Evolutionary conservation across 352 stramenopile species (phyloP), one percentile per base, ranked within the genome.

Genomic region (Pythium brachiatum): DNA sequence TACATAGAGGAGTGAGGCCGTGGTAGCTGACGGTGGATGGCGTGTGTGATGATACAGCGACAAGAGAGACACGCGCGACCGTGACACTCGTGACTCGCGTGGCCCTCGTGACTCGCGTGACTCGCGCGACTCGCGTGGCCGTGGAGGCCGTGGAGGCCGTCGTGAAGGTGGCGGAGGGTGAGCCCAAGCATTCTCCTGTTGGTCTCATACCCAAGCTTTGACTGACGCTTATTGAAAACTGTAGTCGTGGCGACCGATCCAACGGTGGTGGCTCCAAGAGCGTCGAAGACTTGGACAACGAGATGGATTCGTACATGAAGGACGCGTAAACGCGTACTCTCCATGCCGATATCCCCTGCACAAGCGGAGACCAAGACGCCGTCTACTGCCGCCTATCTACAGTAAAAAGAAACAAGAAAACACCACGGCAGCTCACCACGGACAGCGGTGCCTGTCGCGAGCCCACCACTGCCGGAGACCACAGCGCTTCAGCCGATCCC

Each of bases 221-320:
- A 13, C 36, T 44, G 3, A 44, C 36, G 11, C 16, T 51, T 34
- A 11, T 57, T 55, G 61, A 27, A 41, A 50, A 29, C 7, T 68
- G 58, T 54, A 69, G 71, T 31, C 78, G 79, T 67, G 73, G 66
- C 46, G 62, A 60, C 25, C 27, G 59, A 47, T 52, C 29, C 38
- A 75, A 67, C 59, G 58, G 57, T 11, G 68, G 67, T 57, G 63
- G 68, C 21, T 68, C 77, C 29, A 88, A 86, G 69, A 78, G 74
- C 34, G 62, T 62, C 12, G 73, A 83, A 54, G 83, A 93, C 3
- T 64, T 93, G 65, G 81, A 93, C 72, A 89, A 91, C 61, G 83
- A 93, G 71, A 93, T 93, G 84, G 84, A 93, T 65, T 89, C 81
- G 52, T 93, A 93, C 79, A 90, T 92, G 83, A 92, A 89, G 59